Base-by-base conservation (phyloP, 805 yeast genomes). In the Scheffersomyces lignosus region DNA sequence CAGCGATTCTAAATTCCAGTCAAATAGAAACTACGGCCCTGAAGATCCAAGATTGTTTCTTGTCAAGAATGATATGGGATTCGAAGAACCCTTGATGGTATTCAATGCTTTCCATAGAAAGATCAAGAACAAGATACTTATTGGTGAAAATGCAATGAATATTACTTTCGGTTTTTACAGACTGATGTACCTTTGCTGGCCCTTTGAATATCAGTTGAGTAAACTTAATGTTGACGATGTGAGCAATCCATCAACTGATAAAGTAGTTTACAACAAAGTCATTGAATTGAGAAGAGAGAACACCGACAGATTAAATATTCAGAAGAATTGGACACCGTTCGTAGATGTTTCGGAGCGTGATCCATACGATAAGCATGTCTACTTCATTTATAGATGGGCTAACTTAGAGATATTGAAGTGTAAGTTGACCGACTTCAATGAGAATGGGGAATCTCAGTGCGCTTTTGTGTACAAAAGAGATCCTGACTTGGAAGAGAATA, bases 131-230 rank as follows among this genome's bases (percentile, higher is more conserved):
- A 22, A 13, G 51, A 49, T 3, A 31, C 40, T 27, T 28, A 28
- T 25, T 26, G 33, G 22, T 20, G 41, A 36, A 8, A 6, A 16
- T 8, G 14, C 27, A 6, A 27, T 27, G 38, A 29, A 34, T 27
- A 22, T 37, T 10, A 37, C 23, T 10, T 31, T 35, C 31, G 20
- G 10, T 4, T 30, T 15, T 17, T 50, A 47, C 37, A 37, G 70
- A 24, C 50, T 62, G 5, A 62, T 64, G 60, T 64, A 53, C 36
- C 36, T 58, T 27, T 39, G 56, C 20, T 59, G 55, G 57, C 63
- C 66, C 12, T 64, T 59, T 55, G 61, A 61, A 34, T 46, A 45
- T 27, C 66, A 63, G 40, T 29, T 34, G 15, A 67, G 69, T 3
- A 61, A 59, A 35, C 40, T 36, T 13, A 52, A 51, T 34, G 40